Base-by-base conservation (phyloP, 1,284 basidiomycete species). In the Apiotrichum sp. region DNA sequence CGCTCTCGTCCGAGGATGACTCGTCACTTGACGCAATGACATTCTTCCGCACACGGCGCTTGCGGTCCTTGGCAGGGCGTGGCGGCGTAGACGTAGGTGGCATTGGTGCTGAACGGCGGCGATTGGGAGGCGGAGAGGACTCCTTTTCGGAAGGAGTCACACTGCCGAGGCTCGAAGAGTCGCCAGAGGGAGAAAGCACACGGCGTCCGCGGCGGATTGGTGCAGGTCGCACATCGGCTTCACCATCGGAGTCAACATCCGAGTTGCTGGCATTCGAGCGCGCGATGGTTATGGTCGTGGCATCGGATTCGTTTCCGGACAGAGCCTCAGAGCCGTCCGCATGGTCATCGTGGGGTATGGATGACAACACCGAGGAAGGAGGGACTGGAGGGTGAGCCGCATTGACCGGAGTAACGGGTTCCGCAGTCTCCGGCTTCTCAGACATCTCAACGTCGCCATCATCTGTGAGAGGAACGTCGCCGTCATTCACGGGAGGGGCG, bases 281-380 rank as follows among this genome's bases (percentile, higher is more conserved):
- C 1, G 59, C 64, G 6, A 69, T 50, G 3, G 71, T 73, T 33
- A 62, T 59, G 4, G 69, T 66, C 4, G 71, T 73, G 9, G 69
- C 67, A 36, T 70, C 67, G 0, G 67, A 68, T 16, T 62, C 61
- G n/a, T 63, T 44, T 7, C 65, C 70, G 7, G 65, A 62, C 9
- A 49, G 35, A 10, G 61, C 57, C 7, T 63, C 62, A 22, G 49
- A 51, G 39, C 64, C 57, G 6, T 54, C 48, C 11, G 31, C 38
- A 33, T 43, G 31, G 22, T 55, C 52, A 22, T 55, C 50, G n/a
- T 50, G 47, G 2, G 53, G 57, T 22, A 61, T 9, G 3, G 59
- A 61, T 1, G 59, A 61, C 5, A 61, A 56, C 1, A 47, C 52
- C 0, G 59, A 61, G 1, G 59, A 61, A 1, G 59, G 47, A 1